A percentile compares a stretch with the other conserved stretches of the same genome.
These are phyloP conservation scores for Canavalia ensiformis DNA, from an alignment of 306 rosid species.

Conservation along the genomic window DNA sequence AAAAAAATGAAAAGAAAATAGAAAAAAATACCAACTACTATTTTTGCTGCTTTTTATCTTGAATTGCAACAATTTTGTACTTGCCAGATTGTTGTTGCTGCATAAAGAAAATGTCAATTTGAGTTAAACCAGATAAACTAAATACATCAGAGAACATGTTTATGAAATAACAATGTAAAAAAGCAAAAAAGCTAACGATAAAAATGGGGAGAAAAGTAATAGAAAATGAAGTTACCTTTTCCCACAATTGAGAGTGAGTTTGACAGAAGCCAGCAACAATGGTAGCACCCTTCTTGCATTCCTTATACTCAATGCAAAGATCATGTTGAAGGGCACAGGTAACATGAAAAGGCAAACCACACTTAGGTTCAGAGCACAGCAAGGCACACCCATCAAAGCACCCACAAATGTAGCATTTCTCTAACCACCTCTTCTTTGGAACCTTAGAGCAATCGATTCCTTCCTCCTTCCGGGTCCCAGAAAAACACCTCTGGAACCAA, in stretches of 20 bases:
- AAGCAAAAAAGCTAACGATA: too few species aligned
- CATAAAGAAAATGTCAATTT: constrained; percentile 48
- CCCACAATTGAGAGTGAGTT: constrained; percentile 71
- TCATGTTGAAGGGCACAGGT: constrained; percentile 78
- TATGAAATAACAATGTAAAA: not conserved
- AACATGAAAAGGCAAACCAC: constrained; percentile 74
- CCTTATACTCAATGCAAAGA: constrained; percentile 71
- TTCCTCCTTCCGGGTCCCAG: constrained; percentile 79
- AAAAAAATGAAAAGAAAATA: not conserved
- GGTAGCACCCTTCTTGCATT: constrained; percentile 69
- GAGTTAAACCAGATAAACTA: not conserved
- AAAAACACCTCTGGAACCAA: constrained; percentile 89
- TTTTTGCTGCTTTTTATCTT: constrained; percentile 42
- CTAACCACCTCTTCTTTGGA: constrained; percentile 68
- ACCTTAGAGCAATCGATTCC: constrained; percentile 79
- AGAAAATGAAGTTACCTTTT: constrained; percentile 59
- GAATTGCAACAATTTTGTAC: constrained; percentile 83
- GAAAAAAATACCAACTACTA: not conserved
- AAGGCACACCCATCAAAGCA: constrained; percentile 63
- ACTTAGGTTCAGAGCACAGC: constrained; percentile 75
- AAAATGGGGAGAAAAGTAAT: not conserved
- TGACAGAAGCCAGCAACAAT: constrained; percentile 90
- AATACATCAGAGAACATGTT: not conserved
- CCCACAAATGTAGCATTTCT: constrained; percentile 69
- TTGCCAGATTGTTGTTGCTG: constrained; percentile 93